Percentiles rank a stretch among this genome's conserved stretches.
Evolutionary conservation across 768 basidiomycete species (phyloP).

Genomic region (Tulasnella sp.): DNA sequence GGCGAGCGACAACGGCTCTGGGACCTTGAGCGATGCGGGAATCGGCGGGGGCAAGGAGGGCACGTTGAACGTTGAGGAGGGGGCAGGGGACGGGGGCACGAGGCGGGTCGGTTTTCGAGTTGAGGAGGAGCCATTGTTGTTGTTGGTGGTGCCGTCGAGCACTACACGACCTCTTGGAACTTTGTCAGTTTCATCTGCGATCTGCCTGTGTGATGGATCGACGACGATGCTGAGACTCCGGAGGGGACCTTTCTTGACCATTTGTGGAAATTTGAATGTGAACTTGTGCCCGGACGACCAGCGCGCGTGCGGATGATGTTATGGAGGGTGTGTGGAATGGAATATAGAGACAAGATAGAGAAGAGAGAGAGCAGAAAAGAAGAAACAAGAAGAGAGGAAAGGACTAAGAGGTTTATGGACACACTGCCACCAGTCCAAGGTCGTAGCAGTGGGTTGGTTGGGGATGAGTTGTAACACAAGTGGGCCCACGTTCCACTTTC

Average conservation of each 20-base stretch:
- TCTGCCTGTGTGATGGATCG: conserved; percentile 22
- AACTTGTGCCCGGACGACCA: conserved; percentile 13
- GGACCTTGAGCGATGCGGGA: not conserved
- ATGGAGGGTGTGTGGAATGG: not conserved
- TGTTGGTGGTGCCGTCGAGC: not conserved
- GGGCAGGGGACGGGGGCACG: conserved; percentile 21
- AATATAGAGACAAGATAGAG: conserved; percentile 13
- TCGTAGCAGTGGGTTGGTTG: not conserved
- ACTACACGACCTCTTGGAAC: conserved; percentile 20
- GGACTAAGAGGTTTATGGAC: not conserved
- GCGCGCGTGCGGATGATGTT: conserved; percentile 7
- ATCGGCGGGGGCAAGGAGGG: not conserved
- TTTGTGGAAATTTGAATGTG: conserved; percentile 14
- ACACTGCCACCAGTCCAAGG: not conserved
- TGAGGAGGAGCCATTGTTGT: not conserved
- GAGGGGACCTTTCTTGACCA: conserved; percentile 21
- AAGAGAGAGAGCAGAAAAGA: conserved; percentile 1
- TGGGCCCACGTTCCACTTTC: conserved; percentile 1
- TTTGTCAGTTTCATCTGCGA: conserved; percentile 23
- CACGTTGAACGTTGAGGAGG: conserved; percentile 6
- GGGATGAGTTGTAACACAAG: conserved; percentile 2
- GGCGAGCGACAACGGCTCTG: not conserved
- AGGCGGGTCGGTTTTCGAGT: conserved; percentile 1
- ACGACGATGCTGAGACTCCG: conserved; percentile 21
- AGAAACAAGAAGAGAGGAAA: not conserved